Base-by-base conservation (phyloP, 331 rosid genomes). In the Malus hybrid region DNA sequence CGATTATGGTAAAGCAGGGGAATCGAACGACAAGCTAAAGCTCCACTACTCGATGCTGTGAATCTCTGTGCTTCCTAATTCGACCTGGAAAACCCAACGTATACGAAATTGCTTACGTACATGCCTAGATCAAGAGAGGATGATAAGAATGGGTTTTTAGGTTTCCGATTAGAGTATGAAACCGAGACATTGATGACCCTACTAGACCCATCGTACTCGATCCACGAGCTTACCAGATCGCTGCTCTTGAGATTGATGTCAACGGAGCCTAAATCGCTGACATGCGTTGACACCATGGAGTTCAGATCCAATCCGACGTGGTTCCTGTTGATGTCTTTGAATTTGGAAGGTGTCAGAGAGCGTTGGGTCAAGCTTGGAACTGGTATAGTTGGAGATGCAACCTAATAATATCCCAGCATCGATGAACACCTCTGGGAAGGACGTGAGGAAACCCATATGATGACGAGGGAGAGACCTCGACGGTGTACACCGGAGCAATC, bases 241-340 rank as follows among this genome's bases (percentile, higher is more conserved):
- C 97, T 95, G 81, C 96, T 92, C 70, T 90, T 94, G 22, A 94
- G 93, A 86, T 94, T 96, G 42, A 92, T 36, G 18, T 77, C 96
- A 36, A 82, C 34, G n/a, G 80, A 73, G 10, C 36, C 90, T 86
- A 94, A 81, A 79, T 94, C 92, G 19, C 81, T 74, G 22, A 80
- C 88, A 70, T 83, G 81, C 0, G 81, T 65, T 0, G 97, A 94
- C 54, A 94, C 87, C 85, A 92, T 87, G 60, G 85, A 87, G 77
- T 88, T 94, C 32, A 90, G 84, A 86, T 94, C 96, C 86, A 94
- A 81, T 2, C 97, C 99, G 19, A 92, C 96, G 76, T 94, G 99
- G 84, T 94, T 94, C 4, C 99, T 90, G 15, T 94, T 94, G 79
- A 92, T 89, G 76, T 94, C 99, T 50, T 85, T 85, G 78, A 88